Evolutionary conservation across 305 asterid genomes (phyloP).

Genomic region (Fraxinus sp.): DNA sequence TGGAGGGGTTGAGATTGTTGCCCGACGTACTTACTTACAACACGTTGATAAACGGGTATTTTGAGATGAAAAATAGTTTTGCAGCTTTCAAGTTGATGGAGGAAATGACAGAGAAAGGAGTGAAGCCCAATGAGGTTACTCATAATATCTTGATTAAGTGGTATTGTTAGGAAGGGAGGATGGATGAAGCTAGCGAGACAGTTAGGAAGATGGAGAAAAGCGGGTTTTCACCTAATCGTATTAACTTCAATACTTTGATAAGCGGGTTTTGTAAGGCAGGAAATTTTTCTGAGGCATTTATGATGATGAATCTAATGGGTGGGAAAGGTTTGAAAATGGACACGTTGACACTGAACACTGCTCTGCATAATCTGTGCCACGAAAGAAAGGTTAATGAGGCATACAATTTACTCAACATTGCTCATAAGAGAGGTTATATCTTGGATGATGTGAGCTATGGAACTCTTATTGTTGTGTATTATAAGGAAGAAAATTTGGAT

Average conservation of each 20-base stretch:
- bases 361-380: constrained; percentile 54
- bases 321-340: constrained; percentile 78
- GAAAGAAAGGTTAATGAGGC: constrained; percentile 68
- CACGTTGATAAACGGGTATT: constrained; percentile 71
- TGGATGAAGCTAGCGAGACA: constrained; percentile 57
- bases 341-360: constrained; percentile 67
- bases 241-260: constrained; percentile 78
- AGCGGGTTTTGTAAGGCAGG: constrained; percentile 62
- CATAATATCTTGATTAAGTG: constrained; percentile 76
- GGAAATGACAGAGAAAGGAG: constrained; percentile 65
- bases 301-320: constrained; percentile 57
- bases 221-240: constrained; percentile 57
- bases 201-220: constrained; percentile 54
- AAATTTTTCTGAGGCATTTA: constrained; percentile 64
- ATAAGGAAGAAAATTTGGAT: constrained; percentile 54
- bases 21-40: constrained; percentile 79
- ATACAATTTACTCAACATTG: constrained; percentile 51
- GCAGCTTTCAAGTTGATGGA: constrained; percentile 60
- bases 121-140: constrained; percentile 54
- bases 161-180: constrained; percentile 71
- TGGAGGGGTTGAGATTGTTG: constrained; percentile 59
- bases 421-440: constrained; percentile 68
- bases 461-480: constrained; percentile 71
- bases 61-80: constrained; percentile 38
- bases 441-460: constrained; percentile 89